Conservation (phyloP, 2,329 filamentous ascomycete species). For the Lasiodiplodia citricola region DNA sequence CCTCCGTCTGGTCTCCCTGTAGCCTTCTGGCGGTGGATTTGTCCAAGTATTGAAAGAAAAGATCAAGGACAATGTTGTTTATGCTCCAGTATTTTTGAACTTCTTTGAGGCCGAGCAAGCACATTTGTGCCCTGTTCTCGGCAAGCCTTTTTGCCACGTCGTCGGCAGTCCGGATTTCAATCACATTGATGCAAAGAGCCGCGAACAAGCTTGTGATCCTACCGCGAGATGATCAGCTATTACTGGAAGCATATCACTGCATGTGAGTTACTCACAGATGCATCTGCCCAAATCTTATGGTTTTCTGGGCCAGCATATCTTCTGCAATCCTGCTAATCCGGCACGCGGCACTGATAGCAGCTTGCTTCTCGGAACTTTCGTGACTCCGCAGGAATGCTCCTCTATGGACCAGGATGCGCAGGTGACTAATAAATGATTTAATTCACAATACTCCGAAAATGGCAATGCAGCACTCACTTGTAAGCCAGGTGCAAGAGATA, state of each 20-base stretch:
- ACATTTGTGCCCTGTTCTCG: conserved; percentile 56
- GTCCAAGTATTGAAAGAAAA: conserved; percentile 57
- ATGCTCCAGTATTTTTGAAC: conserved; percentile 57
- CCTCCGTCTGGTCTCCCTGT: neutral
- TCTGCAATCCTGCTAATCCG: conserved; percentile 55
- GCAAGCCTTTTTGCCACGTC: conserved; percentile 51
- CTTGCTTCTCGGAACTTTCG: conserved; percentile 42
- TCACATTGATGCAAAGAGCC: conserved; percentile 55
- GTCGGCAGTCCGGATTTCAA: conserved; percentile 46
- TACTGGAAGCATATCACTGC: conserved; percentile 16
- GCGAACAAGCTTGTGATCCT: conserved; percentile 55
- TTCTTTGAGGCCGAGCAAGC: conserved; percentile 54
- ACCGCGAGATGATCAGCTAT: neutral
- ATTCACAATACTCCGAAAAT: conserved; percentile 36
- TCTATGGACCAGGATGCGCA: conserved; percentile 54
- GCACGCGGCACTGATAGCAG: conserved; percentile 53
- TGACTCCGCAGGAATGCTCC: conserved; percentile 48
- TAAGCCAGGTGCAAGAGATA: conserved; percentile 5
- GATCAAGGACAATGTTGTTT: conserved; percentile 55
- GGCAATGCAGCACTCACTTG: neutral
- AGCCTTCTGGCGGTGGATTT: conserved; percentile 50
- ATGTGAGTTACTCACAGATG: conserved; percentile 42
- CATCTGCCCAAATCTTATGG: conserved; percentile 52
- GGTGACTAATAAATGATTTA: conserved; percentile 55
- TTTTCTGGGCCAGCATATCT: conserved; percentile 52